phyloP scores from a whole-genome alignment of 371 early-diverging fungal species.

The Mucor velutinosus region DNA sequence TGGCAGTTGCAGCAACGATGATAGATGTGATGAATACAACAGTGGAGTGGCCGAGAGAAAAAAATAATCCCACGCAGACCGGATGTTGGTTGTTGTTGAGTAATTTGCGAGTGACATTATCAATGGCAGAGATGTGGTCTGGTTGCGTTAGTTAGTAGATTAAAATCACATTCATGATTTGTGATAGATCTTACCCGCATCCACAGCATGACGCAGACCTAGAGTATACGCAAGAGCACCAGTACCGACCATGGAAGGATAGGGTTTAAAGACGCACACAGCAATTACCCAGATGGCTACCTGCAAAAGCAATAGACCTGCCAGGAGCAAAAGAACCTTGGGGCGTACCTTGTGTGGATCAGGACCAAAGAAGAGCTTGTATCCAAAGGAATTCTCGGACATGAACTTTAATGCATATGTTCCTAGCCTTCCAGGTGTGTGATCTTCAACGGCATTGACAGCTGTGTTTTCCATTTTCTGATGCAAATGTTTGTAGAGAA shows the following conservation, averaged over 20 bases:
- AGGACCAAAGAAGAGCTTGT: slow-evolving; percentile 42
- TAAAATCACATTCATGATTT: neutral
- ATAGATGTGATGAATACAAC: slow-evolving; percentile 61
- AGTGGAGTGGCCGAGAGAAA: slow-evolving; percentile 73
- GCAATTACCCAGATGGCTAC: slow-evolving; percentile 50
- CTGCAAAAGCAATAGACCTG: slow-evolving; percentile 37
- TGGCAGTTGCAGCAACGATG: slow-evolving; percentile 54
- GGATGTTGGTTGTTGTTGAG: slow-evolving; percentile 48
- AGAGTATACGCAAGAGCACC: slow-evolving; percentile 65
- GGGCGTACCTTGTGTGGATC: slow-evolving; percentile 38
- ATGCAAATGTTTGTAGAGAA: neutral
- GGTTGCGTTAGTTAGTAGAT: too few relatives aligned
- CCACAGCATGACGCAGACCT: slow-evolving; percentile 71
- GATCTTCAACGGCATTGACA: neutral
- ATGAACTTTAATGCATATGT: slow-evolving; percentile 23
- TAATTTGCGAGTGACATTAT: slow-evolving; percentile 71
- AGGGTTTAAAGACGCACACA: slow-evolving; percentile 32
- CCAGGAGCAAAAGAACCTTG: slow-evolving; percentile 31
- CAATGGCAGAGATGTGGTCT: slow-evolving; percentile 79
- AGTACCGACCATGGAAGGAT: slow-evolving; percentile 52
- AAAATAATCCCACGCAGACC: slow-evolving; percentile 66
- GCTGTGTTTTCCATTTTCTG: neutral
- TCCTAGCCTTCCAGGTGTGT: slow-evolving; percentile 17
- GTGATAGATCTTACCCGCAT: slow-evolving; percentile 49
- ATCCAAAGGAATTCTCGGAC: slow-evolving; percentile 31